phyloP scores from a whole-genome alignment of 192 early-diverging fungal genomes.

The Rhizophagus clarus region DNA sequence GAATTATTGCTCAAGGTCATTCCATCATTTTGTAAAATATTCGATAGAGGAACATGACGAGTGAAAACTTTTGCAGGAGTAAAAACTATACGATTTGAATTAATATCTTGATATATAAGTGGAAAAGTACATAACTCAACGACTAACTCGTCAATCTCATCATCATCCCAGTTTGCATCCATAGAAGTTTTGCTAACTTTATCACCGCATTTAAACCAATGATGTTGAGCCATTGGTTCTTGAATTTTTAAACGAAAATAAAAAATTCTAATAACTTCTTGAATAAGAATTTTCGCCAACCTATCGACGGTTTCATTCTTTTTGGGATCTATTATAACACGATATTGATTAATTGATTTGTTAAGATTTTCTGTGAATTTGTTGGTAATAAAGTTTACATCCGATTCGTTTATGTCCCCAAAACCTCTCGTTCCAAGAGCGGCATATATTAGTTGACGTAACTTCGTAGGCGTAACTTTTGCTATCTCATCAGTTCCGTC shows the following conservation, averaged over 20 bases:
- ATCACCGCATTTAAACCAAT: background rate
- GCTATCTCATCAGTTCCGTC: background rate
- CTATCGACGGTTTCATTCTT: background rate
- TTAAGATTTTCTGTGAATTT: background rate
- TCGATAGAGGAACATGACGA: background rate
- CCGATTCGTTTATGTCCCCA: background rate
- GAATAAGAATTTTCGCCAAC: background rate
- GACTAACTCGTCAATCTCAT: background rate
- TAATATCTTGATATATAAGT: background rate
- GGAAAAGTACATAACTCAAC: conserved; percentile 13
- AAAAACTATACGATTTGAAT: background rate
- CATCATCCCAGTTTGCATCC: background rate
- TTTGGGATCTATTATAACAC: background rate
- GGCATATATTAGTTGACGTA: background rate
- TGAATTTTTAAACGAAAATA: conserved; percentile 1
- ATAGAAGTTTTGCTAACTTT: background rate
- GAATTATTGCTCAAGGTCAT: no score
- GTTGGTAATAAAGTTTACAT: background rate
- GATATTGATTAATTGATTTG: background rate
- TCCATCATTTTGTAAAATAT: background rate
- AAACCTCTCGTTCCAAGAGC: conserved; percentile 2
- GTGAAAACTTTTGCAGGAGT: background rate
- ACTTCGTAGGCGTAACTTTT: background rate
- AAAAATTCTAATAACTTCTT: background rate
- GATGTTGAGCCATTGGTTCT: background rate